Conservation (phyloP, 139 green algal species). For the Edaphochlamys debaryana region DNA sequence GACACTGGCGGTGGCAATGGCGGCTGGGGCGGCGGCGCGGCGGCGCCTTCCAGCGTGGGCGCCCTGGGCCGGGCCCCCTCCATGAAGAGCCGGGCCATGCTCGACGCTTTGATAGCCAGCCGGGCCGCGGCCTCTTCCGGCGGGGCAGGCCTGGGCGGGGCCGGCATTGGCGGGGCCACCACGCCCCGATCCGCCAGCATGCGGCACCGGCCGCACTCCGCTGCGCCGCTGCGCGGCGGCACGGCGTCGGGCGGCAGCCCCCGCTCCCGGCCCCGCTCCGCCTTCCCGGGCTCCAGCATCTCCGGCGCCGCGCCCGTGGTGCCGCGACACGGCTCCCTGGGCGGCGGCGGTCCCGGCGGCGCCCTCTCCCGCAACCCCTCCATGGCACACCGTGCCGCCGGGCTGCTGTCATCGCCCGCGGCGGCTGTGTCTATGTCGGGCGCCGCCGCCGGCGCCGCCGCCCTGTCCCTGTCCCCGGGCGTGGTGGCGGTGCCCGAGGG, state of each 20-base stretch:
- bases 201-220: slow-evolving; percentile 1
- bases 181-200: neutral
- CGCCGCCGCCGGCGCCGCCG: neutral
- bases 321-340: neutral
- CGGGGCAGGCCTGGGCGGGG: neutral
- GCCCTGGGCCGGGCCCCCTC: neutral
- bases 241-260: neutral
- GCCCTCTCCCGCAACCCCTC: neutral
- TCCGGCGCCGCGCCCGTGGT: neutral
- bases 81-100: slow-evolving; percentile 35
- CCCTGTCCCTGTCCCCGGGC: neutral
- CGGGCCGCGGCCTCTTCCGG: too few species aligned
- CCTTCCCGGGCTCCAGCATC: neutral
- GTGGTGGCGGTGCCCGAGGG: slow-evolving; percentile 16
- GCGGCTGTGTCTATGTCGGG: neutral
- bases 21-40: neutral
- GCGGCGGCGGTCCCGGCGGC: neutral
- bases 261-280: neutral
- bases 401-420: neutral
- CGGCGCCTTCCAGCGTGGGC: too few species aligned
- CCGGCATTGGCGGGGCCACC: too few species aligned
- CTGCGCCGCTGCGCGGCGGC: slow-evolving; percentile 1
- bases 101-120: slow-evolving; percentile 39
- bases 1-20: neutral
- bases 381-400: slow-evolving; percentile 11